Evolutionary conservation across 495 filamentous ascomycete species (phyloP).

Genomic region (Neurospora tetraspora): DNA sequence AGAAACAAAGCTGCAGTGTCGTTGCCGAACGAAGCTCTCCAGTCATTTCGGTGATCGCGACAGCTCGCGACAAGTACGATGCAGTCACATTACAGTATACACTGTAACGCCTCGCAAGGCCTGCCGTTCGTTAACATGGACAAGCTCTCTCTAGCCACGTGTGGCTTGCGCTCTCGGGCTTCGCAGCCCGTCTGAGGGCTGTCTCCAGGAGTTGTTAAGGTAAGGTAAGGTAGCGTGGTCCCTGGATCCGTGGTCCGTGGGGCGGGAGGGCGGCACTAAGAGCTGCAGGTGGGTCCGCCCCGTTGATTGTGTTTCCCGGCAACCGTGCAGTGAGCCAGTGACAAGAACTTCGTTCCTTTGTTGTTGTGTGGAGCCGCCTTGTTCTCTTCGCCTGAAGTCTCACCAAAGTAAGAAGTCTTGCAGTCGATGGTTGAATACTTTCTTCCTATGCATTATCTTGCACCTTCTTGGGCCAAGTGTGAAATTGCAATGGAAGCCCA

Average conservation of each 20-base stretch:
- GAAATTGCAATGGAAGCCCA: background rate
- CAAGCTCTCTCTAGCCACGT: background rate
- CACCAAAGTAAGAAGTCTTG: background rate
- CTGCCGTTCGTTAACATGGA: background rate
- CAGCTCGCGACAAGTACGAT: background rate
- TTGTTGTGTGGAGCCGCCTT: background rate
- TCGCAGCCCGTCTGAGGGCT: background rate
- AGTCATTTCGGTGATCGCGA: background rate
- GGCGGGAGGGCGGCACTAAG: background rate
- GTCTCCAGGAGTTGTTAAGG: background rate
- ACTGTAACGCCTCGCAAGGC: background rate
- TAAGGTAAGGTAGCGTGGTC: background rate
- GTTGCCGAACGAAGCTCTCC: background rate
- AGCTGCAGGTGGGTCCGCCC: background rate
- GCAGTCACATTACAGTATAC: background rate
- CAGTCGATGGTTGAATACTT: background rate
- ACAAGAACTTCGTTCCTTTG: background rate
- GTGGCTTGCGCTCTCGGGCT: background rate
- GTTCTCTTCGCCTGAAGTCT: background rate
- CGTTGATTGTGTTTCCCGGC: background rate
- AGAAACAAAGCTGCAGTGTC: background rate
- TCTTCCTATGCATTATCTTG: background rate
- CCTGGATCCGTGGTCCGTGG: background rate
- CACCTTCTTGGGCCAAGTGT: background rate
- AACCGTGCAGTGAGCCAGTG: background rate